Base-by-base conservation (phyloP, 2,329 filamentous ascomycete genomes). In the Fusarium algeriense region DNA sequence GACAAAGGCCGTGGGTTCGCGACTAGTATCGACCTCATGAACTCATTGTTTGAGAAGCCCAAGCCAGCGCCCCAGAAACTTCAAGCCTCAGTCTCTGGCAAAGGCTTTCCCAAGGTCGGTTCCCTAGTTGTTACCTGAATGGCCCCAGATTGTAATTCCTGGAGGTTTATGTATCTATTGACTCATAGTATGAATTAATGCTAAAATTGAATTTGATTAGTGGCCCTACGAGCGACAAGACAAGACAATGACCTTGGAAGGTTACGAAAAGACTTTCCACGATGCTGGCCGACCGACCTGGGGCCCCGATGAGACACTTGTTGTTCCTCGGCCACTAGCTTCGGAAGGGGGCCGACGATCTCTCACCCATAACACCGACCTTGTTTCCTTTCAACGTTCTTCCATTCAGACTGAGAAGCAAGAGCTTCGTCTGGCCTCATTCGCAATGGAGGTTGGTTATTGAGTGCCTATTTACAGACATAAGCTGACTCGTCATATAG, bases 21-120 rank as follows among this genome's bases (percentile, higher is more conserved):
- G 23, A 97, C 92, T 23, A 95, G 93, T 77, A 97, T 98, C 82
- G 96, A 98, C 84, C 85, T 98, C 79, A 98, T 97, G 94, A 95
- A 97, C 79, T 97, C 94, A 50, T 85, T 98, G 60, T 98, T 97
- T 81, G 92, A 93, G 80, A 89, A 92, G 81, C 87, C 90, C 70
- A 90, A 88, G 83, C 86, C 85, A 57, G 86, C 86, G 70, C 81
- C 83, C 57, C 85, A 88, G 76, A 88, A 86, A 75, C 79, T 86
- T 59, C 86, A 87, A 76, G 85, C 84, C 70, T 82, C 85, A 38
- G 78, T 84, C 73, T 81, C 85, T 66, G 83, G 85, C 75, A 89
- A 89, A 83, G 92, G 93, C 79, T 93, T 95, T 82, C 91, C 87
- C 63, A 87, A 98, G 95, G 96, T 98, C 90, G 92, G 95, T 95